Conservation (phyloP, 1,284 basidiomycete species). For the Pisolithus thermaeus region DNA sequence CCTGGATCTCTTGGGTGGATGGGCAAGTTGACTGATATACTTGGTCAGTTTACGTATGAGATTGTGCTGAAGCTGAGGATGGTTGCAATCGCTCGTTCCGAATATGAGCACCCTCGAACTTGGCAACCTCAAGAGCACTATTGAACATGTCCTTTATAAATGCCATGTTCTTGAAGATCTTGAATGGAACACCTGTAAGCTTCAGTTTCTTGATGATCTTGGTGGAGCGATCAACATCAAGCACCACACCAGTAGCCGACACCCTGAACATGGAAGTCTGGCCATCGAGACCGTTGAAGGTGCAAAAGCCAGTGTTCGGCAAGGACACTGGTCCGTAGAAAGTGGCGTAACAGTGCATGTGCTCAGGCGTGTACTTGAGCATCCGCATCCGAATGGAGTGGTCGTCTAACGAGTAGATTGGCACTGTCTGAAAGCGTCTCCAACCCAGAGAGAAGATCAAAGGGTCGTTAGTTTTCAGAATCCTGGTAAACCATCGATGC, state of each 20-base stretch:
- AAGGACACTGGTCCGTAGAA: constrained; percentile 90
- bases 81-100: constrained; percentile 60
- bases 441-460: no score
- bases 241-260: constrained; percentile 90
- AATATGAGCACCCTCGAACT: no score
- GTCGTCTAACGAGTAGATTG: no score
- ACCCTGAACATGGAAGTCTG: constrained; percentile 79
- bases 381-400: no score
- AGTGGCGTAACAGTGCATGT: constrained; percentile 98
- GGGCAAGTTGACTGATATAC: constrained; percentile 57
- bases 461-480: no score
- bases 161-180: no score
- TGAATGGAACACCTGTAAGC: constrained; percentile 78
- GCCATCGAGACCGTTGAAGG: constrained; percentile 82
- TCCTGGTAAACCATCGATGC: no score
- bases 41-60: constrained; percentile 69
- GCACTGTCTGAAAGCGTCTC: no score
- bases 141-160: no score
- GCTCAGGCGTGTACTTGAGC: constrained; percentile 90
- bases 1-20: constrained; percentile 56
- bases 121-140: constrained; percentile 82
- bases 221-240: constrained; percentile 87
- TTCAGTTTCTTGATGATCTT: constrained; percentile 99
- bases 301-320: constrained; percentile 97
- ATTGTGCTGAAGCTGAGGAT: constrained; percentile 53